Conservation (phyloP, 352 stramenopile species). For the Globisporangium cederbergense region DNA sequence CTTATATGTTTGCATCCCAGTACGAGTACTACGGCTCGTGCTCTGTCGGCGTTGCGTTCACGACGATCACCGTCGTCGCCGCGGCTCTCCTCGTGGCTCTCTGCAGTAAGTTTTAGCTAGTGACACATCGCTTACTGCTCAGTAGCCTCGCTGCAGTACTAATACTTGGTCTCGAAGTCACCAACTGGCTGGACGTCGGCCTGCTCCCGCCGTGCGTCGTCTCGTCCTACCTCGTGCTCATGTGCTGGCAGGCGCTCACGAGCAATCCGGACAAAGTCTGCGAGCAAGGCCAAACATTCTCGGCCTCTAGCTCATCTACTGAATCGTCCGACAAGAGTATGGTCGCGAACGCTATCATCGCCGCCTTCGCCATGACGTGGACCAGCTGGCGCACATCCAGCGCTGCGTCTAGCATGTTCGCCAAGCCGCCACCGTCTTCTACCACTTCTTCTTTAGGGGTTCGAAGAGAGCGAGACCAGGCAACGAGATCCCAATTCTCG, state of each 20-base stretch:
- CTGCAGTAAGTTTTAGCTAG: constrained; percentile 24
- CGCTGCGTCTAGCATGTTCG: constrained; percentile 55
- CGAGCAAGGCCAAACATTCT: constrained; percentile 13
- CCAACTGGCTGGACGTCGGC: constrained; percentile 63
- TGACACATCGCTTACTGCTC: not conserved
- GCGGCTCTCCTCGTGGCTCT: constrained; percentile 59
- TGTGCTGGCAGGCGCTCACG: constrained; percentile 73
- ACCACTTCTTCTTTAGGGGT: not conserved
- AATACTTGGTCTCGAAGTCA: constrained; percentile 32
- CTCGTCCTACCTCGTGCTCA: constrained; percentile 61
- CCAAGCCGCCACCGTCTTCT: constrained; percentile 21
- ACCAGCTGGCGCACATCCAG: constrained; percentile 68
- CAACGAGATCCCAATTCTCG: constrained; percentile 12
- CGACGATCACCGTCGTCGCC: constrained; percentile 84
- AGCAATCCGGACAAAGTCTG: constrained; percentile 55
- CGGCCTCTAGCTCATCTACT: not conserved
- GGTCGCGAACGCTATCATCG: constrained; percentile 46
- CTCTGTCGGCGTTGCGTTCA: constrained; percentile 67
- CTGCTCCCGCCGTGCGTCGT: constrained; percentile 76
- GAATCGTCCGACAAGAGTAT: constrained; percentile 31
- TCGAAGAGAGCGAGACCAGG: not conserved
- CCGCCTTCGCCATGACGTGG: constrained; percentile 62
- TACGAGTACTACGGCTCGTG: constrained; percentile 90
- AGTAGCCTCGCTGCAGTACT: not conserved
- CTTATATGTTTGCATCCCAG: constrained; percentile 25